A percentile compares a stretch with the other conserved stretches of the same genome.
These are phyloP conservation scores for Hypoxylon sp. DNA, from an alignment of 2,329 filamentous ascomycete species.

Conservation along the genomic window DNA sequence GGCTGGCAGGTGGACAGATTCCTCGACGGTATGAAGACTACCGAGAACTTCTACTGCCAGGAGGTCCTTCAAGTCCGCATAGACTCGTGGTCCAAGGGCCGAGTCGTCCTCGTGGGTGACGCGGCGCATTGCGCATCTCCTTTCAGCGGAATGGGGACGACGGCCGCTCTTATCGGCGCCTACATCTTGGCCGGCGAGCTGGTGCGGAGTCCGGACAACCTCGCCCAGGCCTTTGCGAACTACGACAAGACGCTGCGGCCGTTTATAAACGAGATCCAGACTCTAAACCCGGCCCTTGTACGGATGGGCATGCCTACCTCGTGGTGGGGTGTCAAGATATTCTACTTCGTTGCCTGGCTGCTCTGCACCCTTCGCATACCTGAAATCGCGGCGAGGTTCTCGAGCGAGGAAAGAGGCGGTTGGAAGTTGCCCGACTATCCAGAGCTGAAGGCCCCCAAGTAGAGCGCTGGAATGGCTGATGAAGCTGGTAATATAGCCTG, in stretches of 20 bases:
- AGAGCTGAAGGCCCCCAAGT: constrained; percentile 20
- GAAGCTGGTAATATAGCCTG: too few species aligned
- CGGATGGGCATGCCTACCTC: constrained; percentile 36
- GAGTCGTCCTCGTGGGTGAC: constrained; percentile 62
- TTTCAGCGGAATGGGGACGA: constrained; percentile 61
- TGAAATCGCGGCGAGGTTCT: constrained; percentile 29
- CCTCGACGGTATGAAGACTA: constrained; percentile 47
- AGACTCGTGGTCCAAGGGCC: constrained; percentile 51
- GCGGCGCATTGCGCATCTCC: constrained; percentile 61
- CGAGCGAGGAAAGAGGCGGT: constrained; percentile 27
- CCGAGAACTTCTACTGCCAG: constrained; percentile 59
- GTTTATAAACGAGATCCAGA: constrained; percentile 39
- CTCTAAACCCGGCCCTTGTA: constrained; percentile 6
- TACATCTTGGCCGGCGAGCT: constrained; percentile 66
- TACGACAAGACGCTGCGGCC: constrained; percentile 45
- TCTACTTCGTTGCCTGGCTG: constrained; percentile 30
- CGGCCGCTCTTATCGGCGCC: constrained; percentile 58
- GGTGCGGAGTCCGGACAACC: constrained; percentile 24
- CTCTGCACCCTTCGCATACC: constrained; percentile 41
- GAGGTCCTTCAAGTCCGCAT: constrained; percentile 58
- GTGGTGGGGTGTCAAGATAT: constrained; percentile 34
- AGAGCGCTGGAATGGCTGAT: neutral
- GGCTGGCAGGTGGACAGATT: constrained; percentile 57
- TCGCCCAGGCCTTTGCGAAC: constrained; percentile 30
- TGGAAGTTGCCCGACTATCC: constrained; percentile 46